Percentiles rank a stretch among this genome's conserved stretches.
phyloP scores from a whole-genome alignment of 2,329 filamentous ascomycete species.

The Corinectria fuckeliana region DNA sequence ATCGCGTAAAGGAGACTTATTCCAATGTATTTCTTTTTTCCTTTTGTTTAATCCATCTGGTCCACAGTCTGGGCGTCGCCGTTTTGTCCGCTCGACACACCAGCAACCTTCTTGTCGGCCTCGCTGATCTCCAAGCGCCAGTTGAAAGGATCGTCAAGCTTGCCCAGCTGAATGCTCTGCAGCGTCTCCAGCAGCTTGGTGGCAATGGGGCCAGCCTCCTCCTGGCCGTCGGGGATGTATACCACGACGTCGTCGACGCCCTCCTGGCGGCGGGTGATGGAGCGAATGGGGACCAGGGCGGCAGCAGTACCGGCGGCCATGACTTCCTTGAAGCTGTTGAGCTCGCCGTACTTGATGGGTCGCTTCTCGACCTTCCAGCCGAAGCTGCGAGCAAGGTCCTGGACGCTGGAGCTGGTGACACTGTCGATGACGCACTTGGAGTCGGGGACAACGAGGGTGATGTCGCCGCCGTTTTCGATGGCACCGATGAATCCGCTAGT shows the following conservation, averaged over 20 bases:
- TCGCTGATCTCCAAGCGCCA: slow-evolving; percentile 66
- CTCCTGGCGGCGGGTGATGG: slow-evolving; percentile 73
- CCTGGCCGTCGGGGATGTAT: slow-evolving; percentile 61
- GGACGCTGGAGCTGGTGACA: slow-evolving; percentile 81
- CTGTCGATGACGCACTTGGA: slow-evolving; percentile 87
- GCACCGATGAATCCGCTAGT: slow-evolving; percentile 93
- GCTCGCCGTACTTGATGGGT: slow-evolving; percentile 67
- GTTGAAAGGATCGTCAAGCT: slow-evolving; percentile 75
- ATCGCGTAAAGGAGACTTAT: background rate
- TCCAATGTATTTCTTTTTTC: slow-evolving; percentile 6
- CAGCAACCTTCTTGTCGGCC: slow-evolving; percentile 52
- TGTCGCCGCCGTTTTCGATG: slow-evolving; percentile 60
- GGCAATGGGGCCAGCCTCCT: slow-evolving; percentile 77
- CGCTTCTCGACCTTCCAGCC: slow-evolving; percentile 87
- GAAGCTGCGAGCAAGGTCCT: slow-evolving; percentile 75
- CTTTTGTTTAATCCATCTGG: slow-evolving; percentile 40
- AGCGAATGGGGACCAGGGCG: slow-evolving; percentile 88
- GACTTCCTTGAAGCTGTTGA: slow-evolving; percentile 69
- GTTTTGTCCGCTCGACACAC: slow-evolving; percentile 24
- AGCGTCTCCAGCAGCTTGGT: slow-evolving; percentile 75
- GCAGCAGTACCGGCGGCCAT: slow-evolving; percentile 93
- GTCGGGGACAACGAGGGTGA: slow-evolving; percentile 85
- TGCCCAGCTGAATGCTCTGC: slow-evolving; percentile 86
- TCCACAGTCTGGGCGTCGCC: slow-evolving; percentile 40
- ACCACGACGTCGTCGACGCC: slow-evolving; percentile 55